These are phyloP conservation scores for Prunus campanulata DNA, from an alignment of 306 rosid genomes.

Conservation along the genomic window DNA sequence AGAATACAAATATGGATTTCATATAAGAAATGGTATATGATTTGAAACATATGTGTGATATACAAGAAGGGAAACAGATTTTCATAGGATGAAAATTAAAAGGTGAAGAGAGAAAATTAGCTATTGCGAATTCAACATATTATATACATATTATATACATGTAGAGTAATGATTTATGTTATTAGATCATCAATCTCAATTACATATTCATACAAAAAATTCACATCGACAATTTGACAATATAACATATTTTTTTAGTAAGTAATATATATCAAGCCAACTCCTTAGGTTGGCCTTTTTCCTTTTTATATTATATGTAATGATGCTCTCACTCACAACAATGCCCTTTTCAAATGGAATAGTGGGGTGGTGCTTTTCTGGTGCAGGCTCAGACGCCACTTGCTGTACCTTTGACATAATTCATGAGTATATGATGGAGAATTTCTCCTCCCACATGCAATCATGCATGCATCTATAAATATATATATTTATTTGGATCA, in stretches of 20 bases:
- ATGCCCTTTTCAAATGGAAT: background rate
- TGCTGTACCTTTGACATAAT: background rate
- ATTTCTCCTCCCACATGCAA: background rate
- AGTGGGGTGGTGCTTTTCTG: background rate
- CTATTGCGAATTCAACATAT: background rate
- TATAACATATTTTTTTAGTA: no score
- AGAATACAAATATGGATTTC: background rate
- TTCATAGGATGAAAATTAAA: background rate
- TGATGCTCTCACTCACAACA: no score
- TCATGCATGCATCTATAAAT: background rate
- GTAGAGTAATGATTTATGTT: background rate
- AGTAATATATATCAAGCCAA: no score
- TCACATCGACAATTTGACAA: no score
- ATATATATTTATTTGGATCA: background rate
- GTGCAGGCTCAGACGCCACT: background rate
- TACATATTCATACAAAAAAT: no score
- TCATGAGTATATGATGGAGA: background rate
- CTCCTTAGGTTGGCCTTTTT: no score
- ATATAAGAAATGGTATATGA: background rate
- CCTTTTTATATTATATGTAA: no score
- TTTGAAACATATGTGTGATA: background rate
- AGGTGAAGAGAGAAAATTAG: background rate
- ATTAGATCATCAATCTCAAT: no score
- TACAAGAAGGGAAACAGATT: background rate
- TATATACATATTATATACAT: background rate